These are phyloP conservation scores for Blumeriella jaapii DNA, from an alignment of 2,329 filamentous ascomycete genomes.

Conservation along the genomic window DNA sequence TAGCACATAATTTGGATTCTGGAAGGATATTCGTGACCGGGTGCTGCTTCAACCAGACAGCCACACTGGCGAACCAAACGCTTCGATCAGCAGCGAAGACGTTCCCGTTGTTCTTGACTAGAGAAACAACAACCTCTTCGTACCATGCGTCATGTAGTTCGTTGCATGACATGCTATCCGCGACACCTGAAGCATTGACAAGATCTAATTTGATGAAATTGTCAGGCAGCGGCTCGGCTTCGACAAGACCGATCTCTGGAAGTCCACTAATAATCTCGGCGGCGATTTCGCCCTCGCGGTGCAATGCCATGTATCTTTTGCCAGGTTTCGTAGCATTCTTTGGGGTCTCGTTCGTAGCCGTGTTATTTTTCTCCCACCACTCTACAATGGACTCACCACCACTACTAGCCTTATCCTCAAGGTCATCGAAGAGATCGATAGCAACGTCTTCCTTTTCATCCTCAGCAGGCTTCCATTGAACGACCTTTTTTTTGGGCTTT, in stretches of 20 bases:
- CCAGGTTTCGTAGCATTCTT: not conserved
- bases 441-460: not conserved
- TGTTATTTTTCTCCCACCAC: slow-evolving; percentile 6
- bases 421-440: not conserved
- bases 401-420: slow-evolving; percentile 5
- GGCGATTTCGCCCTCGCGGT: slow-evolving; percentile 7
- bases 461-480: not conserved
- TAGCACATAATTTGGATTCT: slow-evolving; percentile 18
- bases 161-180: not conserved
- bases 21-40: slow-evolving; percentile 13
- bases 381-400: slow-evolving; percentile 9
- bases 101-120: slow-evolving; percentile 17
- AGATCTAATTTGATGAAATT: not conserved
- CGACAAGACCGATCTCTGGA: not conserved
- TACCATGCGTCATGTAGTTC: slow-evolving; percentile 6
- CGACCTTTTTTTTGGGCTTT: not conserved
- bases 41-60: slow-evolving; percentile 20
- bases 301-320: slow-evolving; percentile 5
- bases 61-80: slow-evolving; percentile 24
- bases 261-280: slow-evolving; percentile 5
- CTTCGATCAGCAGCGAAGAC: slow-evolving; percentile 23
- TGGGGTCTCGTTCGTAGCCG: not conserved
- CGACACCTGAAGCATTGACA: not conserved
- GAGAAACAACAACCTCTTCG: slow-evolving; percentile 13
- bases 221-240: not conserved